Evolutionary conservation across 1,139 yeast genomes (phyloP), one percentile per base, ranked within the genome.

Genomic region (Geotrichum australiense): DNA sequence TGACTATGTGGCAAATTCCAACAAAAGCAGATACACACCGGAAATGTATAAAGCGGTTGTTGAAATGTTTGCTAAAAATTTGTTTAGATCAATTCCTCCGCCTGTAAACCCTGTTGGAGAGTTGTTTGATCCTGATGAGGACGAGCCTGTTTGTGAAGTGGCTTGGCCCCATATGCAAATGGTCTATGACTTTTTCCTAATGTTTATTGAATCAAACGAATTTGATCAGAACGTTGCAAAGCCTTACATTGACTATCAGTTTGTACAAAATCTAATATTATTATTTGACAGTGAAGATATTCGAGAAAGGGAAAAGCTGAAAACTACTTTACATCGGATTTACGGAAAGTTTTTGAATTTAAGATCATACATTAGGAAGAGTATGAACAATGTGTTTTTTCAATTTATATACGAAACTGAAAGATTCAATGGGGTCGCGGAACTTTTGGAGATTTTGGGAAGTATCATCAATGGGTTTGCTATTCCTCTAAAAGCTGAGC

Each of bases 91-190:
- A 24, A 86, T 91, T 35, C 97, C 98, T 3, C 98, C 99, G 0
- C 97, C 97, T 1, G 95, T 89, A 33, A 91, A 93, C 61, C 97
- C 97, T 3, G 75, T 89, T 31, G 98, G 98, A 28, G 98, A 93
- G 49, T 74, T 91, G 22, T 93, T 76, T 62, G 98, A 93, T 56
- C 98, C 99, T 0, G 98, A 91, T 66, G 99, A 91, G 65, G 98
- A 91, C 65, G 99, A 91, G 64, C 97, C 97, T 1, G 94, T 91
- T 32, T 78, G 79, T 56, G 98, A 93, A 60, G 77, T 91, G 48
- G 91, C 97, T 4, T 91, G 99, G 99, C 96, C 98, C 3, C 99
- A 91, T 62, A 91, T 93, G 96, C 94, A 86, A 64, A 76, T 89
- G 33, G 94, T 89, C 33, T 91, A 93, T 65, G 97, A 91, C 61